Conservation (phyloP, 2,329 filamentous ascomycete genomes). For the Cordyceps cateniannulata region DNA sequence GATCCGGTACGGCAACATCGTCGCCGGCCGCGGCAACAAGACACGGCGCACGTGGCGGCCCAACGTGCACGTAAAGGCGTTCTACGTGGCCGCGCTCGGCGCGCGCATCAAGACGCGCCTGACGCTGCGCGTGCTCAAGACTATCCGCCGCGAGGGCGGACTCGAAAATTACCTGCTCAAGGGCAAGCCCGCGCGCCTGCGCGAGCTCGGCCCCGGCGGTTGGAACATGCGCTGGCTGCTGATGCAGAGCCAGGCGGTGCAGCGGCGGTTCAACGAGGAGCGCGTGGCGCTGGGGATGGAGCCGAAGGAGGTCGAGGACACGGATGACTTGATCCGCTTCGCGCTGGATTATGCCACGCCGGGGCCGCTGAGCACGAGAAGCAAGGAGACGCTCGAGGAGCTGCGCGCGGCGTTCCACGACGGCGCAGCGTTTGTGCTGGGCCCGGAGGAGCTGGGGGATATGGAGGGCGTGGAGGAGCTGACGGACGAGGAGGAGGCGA, state of each 20-base stretch:
- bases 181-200: conserved; percentile 68
- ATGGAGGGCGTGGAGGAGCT: conserved; percentile 31
- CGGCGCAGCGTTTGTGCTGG: conserved; percentile 35
- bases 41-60: conserved; percentile 67
- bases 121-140: conserved; percentile 62
- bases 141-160: conserved; percentile 79
- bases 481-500: conserved; percentile 32
- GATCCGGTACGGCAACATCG: conserved; percentile 74
- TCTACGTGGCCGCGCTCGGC: conserved; percentile 58
- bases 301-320: conserved; percentile 29
- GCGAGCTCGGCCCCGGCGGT: conserved; percentile 80
- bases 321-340: conserved; percentile 33
- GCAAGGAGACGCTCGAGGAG: conserved; percentile 31
- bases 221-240: conserved; percentile 88
- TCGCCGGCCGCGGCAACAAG: conserved; percentile 66
- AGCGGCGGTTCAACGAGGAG: conserved; percentile 59
- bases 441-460: conserved; percentile 14
- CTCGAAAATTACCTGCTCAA: conserved; percentile 89
- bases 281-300: conserved; percentile 57
- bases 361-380: conserved; percentile 30
- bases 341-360: conserved; percentile 37
- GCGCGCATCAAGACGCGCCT: conserved; percentile 61
- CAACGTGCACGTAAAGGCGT: conserved; percentile 62
- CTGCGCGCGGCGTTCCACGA: conserved; percentile 30
- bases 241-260: conserved; percentile 67